Base-by-base conservation (phyloP, 805 yeast genomes). In the Ogataea parapolymorpha region DNA sequence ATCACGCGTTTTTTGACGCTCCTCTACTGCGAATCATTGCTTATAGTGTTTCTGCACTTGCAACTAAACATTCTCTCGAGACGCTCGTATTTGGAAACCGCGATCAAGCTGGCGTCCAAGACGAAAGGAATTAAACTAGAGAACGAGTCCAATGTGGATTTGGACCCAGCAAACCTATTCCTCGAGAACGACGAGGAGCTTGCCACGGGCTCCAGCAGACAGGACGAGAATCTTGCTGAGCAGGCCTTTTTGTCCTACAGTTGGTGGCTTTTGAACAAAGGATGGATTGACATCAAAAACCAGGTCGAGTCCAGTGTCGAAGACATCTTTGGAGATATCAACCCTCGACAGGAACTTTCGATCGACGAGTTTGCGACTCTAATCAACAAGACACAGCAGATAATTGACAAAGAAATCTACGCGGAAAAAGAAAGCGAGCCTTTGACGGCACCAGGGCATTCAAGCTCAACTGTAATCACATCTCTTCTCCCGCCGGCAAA, bases 201-300 rank as follows among this genome's bases (percentile, higher is more conserved):
- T 39, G 31, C 49, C 48, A 35, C 43, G 18, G 48, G 37, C 7
- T 37, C 42, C 8, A 17, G 41, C 24, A 43, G 53, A 15, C 54
- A 53, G 23, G 63, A 58, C 33, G 68, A 64, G 26, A 75, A 75
- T 50, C 79, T 74, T 25, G 72, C 82, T 27, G 93, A 85, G 53
- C 91, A 93, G 54, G 83, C 88, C 37, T 91, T 85, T 58, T 69
- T 91, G 34, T 83, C 95, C 0, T 75, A 88, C 47, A 82, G 90
- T 46, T 91, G 97, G 96, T 91, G 96, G 96, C 62, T 91, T 33
- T 68, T 91, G 37, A 89, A 91, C 61, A 77, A 80, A 49, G 98
- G 98, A 0, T 88, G 93, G 89, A 53, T 71, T 16, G 66, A 70
- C 25, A 65, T 86, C 26, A 70, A 77, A 16, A 64, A 69, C 22